Evolutionary conservation across 805 yeast genomes (phyloP), one percentile per base, ranked within the genome.

Genomic region (Ogataea saltuana): DNA sequence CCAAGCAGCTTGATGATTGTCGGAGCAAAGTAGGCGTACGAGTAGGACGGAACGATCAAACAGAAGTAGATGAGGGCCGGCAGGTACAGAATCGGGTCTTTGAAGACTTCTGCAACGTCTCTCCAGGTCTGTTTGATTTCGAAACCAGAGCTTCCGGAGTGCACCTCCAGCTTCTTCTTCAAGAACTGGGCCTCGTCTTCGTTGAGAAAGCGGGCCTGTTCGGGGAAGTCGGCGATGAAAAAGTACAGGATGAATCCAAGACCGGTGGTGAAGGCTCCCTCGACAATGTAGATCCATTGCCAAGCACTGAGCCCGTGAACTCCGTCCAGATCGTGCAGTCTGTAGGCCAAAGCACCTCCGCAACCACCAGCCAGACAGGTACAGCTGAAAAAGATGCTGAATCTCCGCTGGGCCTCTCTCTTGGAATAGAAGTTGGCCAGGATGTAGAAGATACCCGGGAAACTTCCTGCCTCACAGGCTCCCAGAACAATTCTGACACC

Each of bases 351-450:
- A 21, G 86, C 79, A 45, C 89, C 89, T 11, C 84, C 83, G 52
- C 85, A 84, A 18, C 86, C 89, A 59, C 93, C 90, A 2, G 90
- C 87, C 42, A 85, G 70, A 50, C 84, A 77, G 4, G 90, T 82
- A 35, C 84, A 79, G 25, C 83, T 70, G 66, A 85, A 83, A 64
- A 85, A 84, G 41, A 80, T 74, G 26, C 84, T 74, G 61, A 81
- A 83, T 40, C 91, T 66, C 58, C 81, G 75, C 64, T 83, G 88
- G 10, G 88, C 75, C 61, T 84, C 90, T 13, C 63, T 63, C 40
- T 81, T 74, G 28, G 78, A 68, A 63, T 84, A 84, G 68, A 81
- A 84, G 63, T 79, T 78, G 28, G 85, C 71, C 55, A 84, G 69
- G 44, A 84, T 70, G 60, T 83, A 85, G 60, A 85, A 85, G 51